Percentiles rank a stretch among this genome's conserved stretches.
phyloP scores from a whole-genome alignment of 305 asterid genomes.

The Solanum hybrid region DNA sequence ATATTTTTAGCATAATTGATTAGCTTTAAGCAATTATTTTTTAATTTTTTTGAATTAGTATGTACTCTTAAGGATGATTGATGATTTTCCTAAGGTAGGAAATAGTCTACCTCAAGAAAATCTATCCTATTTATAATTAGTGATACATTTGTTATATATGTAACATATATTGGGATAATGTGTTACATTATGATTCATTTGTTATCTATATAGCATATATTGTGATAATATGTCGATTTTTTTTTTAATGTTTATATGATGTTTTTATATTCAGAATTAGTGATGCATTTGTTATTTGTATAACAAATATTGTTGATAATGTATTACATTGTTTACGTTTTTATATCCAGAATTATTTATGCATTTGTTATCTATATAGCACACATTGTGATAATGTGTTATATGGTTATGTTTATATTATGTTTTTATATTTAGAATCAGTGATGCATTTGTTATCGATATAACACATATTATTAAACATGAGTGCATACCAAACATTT shows the following conservation, averaged over 20 bases:
- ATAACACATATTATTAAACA: neutral
- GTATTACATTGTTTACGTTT: neutral
- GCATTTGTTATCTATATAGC: neutral
- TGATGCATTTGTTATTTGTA: neutral
- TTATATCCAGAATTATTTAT: too few species aligned
- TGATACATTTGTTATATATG: neutral
- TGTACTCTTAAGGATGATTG: neutral
- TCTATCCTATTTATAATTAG: neutral
- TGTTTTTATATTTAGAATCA: neutral
- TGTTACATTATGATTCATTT: neutral
- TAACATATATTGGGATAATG: neutral
- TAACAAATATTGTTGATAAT: neutral
- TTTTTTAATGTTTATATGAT: neutral
- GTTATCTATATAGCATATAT: neutral
- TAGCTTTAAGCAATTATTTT: neutral
- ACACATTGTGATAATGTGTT: neutral
- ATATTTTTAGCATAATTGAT: neutral
- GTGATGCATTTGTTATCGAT: neutral
- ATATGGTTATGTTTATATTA: neutral
- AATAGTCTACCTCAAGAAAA: neutral
- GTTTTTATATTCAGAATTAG: neutral
- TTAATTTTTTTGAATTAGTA: neutral
- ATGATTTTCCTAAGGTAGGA: neutral
- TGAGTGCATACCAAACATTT: neutral
- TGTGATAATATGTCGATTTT: too few species aligned